Conservation (phyloP, 169 alveolate species). For the Plasmodium vinckei region DNA sequence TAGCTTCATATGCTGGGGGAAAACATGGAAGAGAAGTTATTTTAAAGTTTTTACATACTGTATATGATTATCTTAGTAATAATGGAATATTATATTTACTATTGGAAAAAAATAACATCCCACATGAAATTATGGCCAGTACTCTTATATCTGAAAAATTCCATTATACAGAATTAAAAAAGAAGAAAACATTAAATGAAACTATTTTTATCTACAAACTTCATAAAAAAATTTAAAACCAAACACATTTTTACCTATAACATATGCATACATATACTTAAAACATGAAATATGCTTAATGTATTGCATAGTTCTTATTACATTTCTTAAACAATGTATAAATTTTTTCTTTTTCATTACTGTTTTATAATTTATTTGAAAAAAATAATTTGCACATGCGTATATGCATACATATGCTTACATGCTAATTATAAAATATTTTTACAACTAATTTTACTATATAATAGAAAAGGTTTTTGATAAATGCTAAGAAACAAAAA, state of each 20-base stretch:
- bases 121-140: constrained; percentile 43
- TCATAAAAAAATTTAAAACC: constrained; percentile 20
- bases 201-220: constrained; percentile 68
- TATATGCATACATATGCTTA: neutral
- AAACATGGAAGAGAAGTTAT: constrained; percentile 69
- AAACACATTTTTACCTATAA: neutral
- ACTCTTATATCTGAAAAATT: constrained; percentile 17
- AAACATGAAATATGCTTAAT: no score
- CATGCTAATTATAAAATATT: neutral
- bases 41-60: constrained; percentile 51
- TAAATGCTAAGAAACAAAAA: constrained; percentile 5
- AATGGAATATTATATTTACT: constrained; percentile 53
- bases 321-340: neutral
- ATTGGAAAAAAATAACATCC: constrained; percentile 54
- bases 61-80: constrained; percentile 58
- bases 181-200: constrained; percentile 64
- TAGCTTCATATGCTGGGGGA: constrained; percentile 74
- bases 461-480: neutral
- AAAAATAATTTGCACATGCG: neutral
- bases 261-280: neutral
- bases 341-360: neutral
- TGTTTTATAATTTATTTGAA: constrained; percentile 3
- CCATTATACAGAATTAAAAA: constrained; percentile 27
- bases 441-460: constrained; percentile 8
- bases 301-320: no score